Conservation (phyloP, 805 yeast genomes). For the Myxozyma monticola region DNA sequence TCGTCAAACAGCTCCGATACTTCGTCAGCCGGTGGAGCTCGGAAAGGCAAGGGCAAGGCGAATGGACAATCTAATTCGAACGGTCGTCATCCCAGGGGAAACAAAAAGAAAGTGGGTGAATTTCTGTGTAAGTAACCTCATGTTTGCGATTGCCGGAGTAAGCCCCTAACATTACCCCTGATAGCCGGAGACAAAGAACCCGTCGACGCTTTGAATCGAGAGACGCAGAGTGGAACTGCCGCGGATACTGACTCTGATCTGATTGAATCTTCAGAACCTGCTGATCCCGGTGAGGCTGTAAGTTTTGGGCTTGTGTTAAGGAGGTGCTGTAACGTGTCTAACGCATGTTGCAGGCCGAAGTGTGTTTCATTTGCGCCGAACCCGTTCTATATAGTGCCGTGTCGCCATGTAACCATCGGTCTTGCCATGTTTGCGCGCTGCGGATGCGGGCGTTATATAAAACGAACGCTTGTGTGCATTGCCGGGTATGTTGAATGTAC, state of each 20-base stretch:
- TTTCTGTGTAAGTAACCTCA: slow-evolving; percentile 14
- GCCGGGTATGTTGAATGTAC: slow-evolving; percentile 50
- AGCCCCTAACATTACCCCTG: background rate
- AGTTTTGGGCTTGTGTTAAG: background rate
- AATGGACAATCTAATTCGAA: background rate
- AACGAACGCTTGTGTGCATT: slow-evolving; percentile 74
- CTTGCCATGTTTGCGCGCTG: slow-evolving; percentile 80
- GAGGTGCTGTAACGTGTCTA: background rate
- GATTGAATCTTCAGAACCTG: slow-evolving; percentile 22
- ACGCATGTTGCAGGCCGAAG: slow-evolving; percentile 35
- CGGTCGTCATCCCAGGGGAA: background rate
- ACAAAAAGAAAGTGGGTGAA: slow-evolving; percentile 13
- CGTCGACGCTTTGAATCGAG: slow-evolving; percentile 9
- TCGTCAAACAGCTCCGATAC: background rate
- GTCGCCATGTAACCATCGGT: slow-evolving; percentile 79
- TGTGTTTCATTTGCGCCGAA: slow-evolving; percentile 85
- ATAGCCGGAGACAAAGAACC: slow-evolving; percentile 21
- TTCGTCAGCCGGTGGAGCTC: background rate
- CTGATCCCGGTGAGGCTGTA: slow-evolving; percentile 21
- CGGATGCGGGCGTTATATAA: slow-evolving; percentile 79
- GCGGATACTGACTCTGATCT: slow-evolving; percentile 3
- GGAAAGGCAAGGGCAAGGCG: background rate
- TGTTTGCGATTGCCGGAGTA: background rate
- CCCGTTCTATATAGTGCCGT: slow-evolving; percentile 61
- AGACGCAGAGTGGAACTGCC: background rate